Conservation (phyloP, 805 yeast genomes). For the Candida saitoana region DNA sequence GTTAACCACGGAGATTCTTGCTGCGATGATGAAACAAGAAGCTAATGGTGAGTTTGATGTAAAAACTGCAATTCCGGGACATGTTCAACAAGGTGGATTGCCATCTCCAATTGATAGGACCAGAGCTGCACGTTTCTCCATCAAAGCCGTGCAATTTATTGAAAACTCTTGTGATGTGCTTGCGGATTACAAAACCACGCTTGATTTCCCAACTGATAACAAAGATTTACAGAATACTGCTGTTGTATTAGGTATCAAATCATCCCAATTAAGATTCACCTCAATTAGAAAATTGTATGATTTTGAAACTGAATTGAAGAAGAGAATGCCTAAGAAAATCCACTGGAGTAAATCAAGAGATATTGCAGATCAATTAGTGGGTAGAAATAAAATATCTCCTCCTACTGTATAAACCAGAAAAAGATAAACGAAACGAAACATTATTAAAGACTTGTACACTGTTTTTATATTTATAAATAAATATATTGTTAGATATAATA, state of each 20-base stretch:
- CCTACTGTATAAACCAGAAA: neutral
- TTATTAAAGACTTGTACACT: neutral
- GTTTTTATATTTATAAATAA: neutral
- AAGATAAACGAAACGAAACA: neutral
- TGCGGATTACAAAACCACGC: constrained; percentile 17
- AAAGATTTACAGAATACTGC: constrained; percentile 49
- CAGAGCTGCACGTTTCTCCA: constrained; percentile 83
- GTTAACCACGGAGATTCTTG: constrained; percentile 75
- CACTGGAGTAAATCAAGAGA: constrained; percentile 78
- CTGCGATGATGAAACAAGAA: constrained; percentile 79
- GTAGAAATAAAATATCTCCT: constrained; percentile 42
- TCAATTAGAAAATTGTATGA: constrained; percentile 76
- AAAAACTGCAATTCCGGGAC: constrained; percentile 95
- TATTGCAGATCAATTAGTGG: constrained; percentile 80
- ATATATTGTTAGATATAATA: neutral
- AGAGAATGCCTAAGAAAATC: constrained; percentile 83
- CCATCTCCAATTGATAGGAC: constrained; percentile 95
- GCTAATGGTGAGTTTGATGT: constrained; percentile 77
- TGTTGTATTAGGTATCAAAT: constrained; percentile 76
- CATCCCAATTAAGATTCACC: constrained; percentile 71
- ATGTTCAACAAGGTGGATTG: constrained; percentile 94
- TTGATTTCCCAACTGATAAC: constrained; percentile 32
- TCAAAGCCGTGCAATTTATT: constrained; percentile 82
- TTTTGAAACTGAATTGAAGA: constrained; percentile 73
- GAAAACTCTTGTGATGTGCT: constrained; percentile 46